These are phyloP conservation scores for Penicillium nordicum DNA, from an alignment of 2,329 filamentous ascomycete species.

Conservation along the genomic window DNA sequence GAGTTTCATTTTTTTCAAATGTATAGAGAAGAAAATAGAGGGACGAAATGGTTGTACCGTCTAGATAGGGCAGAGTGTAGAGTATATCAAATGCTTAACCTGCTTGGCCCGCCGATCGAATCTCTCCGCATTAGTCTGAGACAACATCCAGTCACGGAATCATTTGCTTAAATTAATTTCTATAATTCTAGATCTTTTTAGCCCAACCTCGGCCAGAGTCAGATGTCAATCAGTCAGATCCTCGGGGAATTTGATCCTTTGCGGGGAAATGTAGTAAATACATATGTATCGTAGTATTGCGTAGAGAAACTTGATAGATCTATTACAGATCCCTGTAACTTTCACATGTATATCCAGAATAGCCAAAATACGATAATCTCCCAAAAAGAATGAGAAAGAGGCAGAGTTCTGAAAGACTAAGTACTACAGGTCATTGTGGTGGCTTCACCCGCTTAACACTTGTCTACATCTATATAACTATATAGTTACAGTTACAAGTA, in stretches of 20 bases:
- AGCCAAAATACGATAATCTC: not conserved
- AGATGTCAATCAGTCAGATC: not conserved
- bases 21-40: not conserved
- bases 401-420: too few species aligned
- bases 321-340: not conserved
- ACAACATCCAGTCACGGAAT: not conserved
- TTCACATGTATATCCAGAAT: not conserved
- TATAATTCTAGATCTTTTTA: not conserved
- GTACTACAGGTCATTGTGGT: not conserved
- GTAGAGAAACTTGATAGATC: not conserved
- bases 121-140: not conserved
- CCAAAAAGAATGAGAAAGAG: not conserved
- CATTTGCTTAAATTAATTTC: too few species aligned
- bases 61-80: not conserved
- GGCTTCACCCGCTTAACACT: not conserved
- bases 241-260: not conserved
- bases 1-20: constrained; percentile 15
- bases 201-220: constrained; percentile 2
- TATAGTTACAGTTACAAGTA: not conserved
- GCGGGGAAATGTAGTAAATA: not conserved
- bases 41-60: not conserved
- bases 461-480: not conserved
- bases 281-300: not conserved
- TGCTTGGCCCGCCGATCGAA: constrained; percentile 4
- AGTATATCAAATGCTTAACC: constrained; percentile 20